A percentile compares a stretch with the other conserved stretches of the same genome.
These are phyloP conservation scores for Pleurotus pulmonarius DNA, from an alignment of 768 basidiomycete genomes.

Conservation along the genomic window DNA sequence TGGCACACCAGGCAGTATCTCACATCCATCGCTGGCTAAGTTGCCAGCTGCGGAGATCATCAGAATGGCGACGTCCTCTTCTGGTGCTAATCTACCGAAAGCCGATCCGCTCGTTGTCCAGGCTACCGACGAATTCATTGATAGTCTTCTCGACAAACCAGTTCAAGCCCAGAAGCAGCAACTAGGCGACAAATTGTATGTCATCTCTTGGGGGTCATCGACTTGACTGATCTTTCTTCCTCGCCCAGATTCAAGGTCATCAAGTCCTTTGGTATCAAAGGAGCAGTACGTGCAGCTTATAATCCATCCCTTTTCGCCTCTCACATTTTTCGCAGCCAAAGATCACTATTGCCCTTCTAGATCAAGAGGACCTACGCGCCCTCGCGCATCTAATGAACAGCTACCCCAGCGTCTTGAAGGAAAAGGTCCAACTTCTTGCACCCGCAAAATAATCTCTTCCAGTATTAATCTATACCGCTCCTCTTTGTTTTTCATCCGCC, in stretches of 20 bases:
- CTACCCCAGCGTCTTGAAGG: constrained; percentile 77
- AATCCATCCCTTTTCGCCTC: background rate
- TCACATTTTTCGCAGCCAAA: constrained; percentile 52
- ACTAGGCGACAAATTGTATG: constrained; percentile 75
- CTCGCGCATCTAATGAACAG: constrained; percentile 87
- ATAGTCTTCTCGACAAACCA: constrained; percentile 53
- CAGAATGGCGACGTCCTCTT: constrained; percentile 46
- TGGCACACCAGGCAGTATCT: constrained; percentile 46
- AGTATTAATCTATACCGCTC: background rate
- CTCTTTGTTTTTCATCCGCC: background rate
- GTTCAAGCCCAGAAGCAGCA: constrained; percentile 69
- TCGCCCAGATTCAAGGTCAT: constrained; percentile 45
- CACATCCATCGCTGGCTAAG: constrained; percentile 62
- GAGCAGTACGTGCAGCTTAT: constrained; percentile 49
- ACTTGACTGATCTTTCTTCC: background rate
- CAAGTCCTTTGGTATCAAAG: constrained; percentile 81
- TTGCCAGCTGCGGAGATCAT: constrained; percentile 77
- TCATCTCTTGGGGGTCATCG: constrained; percentile 11
- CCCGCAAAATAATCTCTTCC: constrained; percentile 16
- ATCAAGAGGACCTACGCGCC: constrained; percentile 80
- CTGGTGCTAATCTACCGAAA: constrained; percentile 49
- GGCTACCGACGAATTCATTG: constrained; percentile 71
- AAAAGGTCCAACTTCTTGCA: constrained; percentile 43
- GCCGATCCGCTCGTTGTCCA: constrained; percentile 66
- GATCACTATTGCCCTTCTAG: constrained; percentile 77